Conservation (phyloP, 257 asterid genomes). For the Paraleonurus japonicus region DNA sequence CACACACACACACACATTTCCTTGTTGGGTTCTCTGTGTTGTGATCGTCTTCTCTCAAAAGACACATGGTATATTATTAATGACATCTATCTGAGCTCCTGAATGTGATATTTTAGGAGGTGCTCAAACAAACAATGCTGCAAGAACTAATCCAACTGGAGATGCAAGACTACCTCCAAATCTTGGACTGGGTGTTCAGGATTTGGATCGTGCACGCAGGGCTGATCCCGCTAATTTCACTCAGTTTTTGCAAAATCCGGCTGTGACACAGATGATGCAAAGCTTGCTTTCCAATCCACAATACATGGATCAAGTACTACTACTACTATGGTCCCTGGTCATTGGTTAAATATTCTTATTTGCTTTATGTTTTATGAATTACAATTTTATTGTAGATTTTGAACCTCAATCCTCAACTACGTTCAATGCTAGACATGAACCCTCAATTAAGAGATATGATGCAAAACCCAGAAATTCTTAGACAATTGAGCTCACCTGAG, state of each 20-base stretch:
- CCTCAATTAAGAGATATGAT: slow-evolving; percentile 70
- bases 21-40: neutral
- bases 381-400: slow-evolving; percentile 43
- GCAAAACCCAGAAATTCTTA: slow-evolving; percentile 65
- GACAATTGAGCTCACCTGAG: slow-evolving; percentile 55
- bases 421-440: slow-evolving; percentile 50
- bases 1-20: neutral
- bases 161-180: slow-evolving; percentile 38
- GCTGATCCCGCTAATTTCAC: slow-evolving; percentile 40
- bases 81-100: slow-evolving; percentile 11
- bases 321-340: slow-evolving; percentile 1
- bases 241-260: slow-evolving; percentile 63
- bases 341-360: slow-evolving; percentile 18
- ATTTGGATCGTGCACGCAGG: slow-evolving; percentile 36
- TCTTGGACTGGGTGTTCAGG: slow-evolving; percentile 53
- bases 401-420: slow-evolving; percentile 53
- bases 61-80: slow-evolving; percentile 3
- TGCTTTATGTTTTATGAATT: slow-evolving; percentile 9
- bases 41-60: neutral
- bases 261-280: slow-evolving; percentile 59
- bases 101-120: slow-evolving; percentile 35
- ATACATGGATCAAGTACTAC: slow-evolving; percentile 61
- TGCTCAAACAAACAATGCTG: slow-evolving; percentile 42
- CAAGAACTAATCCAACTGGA: slow-evolving; percentile 50
- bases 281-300: slow-evolving; percentile 69